A percentile compares a stretch with the other conserved stretches of the same genome.
These are phyloP conservation scores for Wolfiporia cocos DNA, from an alignment of 1,284 basidiomycete genomes.

Conservation along the genomic window DNA sequence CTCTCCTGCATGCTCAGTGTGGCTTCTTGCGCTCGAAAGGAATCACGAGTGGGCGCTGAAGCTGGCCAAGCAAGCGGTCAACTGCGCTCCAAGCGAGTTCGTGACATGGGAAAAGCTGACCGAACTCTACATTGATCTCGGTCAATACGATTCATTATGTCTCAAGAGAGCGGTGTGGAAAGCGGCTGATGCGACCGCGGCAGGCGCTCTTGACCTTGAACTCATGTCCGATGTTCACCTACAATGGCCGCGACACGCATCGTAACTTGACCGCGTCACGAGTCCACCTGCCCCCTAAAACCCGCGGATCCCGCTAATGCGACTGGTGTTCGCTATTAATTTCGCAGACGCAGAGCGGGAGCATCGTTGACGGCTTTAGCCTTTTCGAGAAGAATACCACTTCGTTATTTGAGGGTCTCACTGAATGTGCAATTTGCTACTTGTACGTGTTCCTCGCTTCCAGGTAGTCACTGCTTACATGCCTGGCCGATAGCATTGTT, in stretches of 20 bases:
- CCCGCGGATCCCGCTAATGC: too few species aligned
- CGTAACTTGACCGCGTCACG: constrained; percentile 79
- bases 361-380: constrained; percentile 86
- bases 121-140: constrained; percentile 88
- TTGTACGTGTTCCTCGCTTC: constrained; percentile 47
- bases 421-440: constrained; percentile 93
- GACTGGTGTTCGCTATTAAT: neutral
- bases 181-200: constrained; percentile 1
- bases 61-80: constrained; percentile 91
- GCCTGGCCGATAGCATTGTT: constrained; percentile 64
- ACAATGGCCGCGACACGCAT: constrained; percentile 94
- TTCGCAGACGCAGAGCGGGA: constrained; percentile 65
- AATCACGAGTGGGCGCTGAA: constrained; percentile 88
- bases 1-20: constrained; percentile 89
- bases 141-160: constrained; percentile 75
- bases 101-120: constrained; percentile 98
- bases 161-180: neutral
- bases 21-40: constrained; percentile 85
- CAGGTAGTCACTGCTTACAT: neutral
- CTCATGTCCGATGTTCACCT: constrained; percentile 99
- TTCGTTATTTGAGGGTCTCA: constrained; percentile 89
- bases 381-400: constrained; percentile 94
- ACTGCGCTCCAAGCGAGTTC: constrained; percentile 96
- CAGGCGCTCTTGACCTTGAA: constrained; percentile 91
- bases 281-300: constrained; percentile 87